Conservation (phyloP, 768 basidiomycete species). For the Calvatia gigantea region DNA sequence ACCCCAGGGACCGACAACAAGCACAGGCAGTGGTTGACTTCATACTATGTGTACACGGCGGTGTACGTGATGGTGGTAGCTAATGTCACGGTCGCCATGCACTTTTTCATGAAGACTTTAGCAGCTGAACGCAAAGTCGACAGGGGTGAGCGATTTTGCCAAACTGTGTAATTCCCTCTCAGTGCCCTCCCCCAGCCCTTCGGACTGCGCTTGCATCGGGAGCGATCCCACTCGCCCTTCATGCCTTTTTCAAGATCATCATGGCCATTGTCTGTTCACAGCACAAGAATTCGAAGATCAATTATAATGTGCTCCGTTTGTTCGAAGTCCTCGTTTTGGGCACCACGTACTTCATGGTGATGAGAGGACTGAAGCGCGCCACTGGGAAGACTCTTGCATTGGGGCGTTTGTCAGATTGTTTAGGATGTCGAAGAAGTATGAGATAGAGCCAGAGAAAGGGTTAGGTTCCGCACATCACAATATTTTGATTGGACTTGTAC, state of each 20-base stretch:
- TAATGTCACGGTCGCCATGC: not conserved
- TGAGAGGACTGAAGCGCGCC: not conserved
- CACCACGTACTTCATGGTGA: not conserved
- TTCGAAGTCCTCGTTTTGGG: not conserved
- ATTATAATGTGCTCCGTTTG: not conserved
- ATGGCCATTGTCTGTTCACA: not conserved
- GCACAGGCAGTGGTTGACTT: not conserved
- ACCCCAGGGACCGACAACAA: not conserved
- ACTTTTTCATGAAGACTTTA: not conserved
- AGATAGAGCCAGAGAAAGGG: no score
- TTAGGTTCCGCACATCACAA: no score
- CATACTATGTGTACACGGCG: not conserved
- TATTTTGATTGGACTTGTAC: no score
- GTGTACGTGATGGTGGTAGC: not conserved
- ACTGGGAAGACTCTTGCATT: not conserved
- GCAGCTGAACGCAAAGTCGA: no score
- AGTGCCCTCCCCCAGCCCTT: no score
- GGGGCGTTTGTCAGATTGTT: not conserved
- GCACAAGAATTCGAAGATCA: not conserved
- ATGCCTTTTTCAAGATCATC: slow-evolving; percentile 2
- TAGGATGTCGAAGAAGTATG: not conserved
- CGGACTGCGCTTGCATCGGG: no score
- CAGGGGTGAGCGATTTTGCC: no score
- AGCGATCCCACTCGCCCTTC: not conserved
- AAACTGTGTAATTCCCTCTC: no score